These are phyloP conservation scores for Rhizopus arrhizus DNA, from an alignment of 371 early-diverging fungal genomes.

Conservation along the genomic window DNA sequence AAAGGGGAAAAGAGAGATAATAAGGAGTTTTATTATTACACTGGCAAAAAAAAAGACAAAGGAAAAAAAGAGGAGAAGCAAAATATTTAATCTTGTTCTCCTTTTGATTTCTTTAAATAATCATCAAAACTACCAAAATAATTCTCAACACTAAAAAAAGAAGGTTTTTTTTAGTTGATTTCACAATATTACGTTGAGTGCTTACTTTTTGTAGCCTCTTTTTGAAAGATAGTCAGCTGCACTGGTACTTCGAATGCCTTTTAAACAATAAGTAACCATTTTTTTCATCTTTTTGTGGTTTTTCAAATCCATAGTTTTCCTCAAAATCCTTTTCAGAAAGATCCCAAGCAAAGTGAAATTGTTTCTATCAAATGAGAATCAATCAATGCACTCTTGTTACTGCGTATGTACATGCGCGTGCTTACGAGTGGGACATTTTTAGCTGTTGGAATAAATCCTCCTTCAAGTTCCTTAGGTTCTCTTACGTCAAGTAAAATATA, in stretches of 20 bases:
- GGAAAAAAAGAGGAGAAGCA: neutral
- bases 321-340: constrained; percentile 50
- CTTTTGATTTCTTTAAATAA: constrained; percentile 40
- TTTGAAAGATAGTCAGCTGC: constrained; percentile 55
- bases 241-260: constrained; percentile 61
- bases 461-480: constrained; percentile 55
- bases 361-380: constrained; percentile 34
- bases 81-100: constrained; percentile 11
- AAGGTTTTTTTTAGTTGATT: no score
- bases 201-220: constrained; percentile 48
- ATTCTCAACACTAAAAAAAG: constrained; percentile 46
- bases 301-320: constrained; percentile 56
- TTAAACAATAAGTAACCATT: constrained; percentile 64
- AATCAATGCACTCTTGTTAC: neutral
- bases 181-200: neutral
- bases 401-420: no score
- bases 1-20: constrained; percentile 13
- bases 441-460: constrained; percentile 62
- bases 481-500: constrained; percentile 62
- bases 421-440: constrained; percentile 63
- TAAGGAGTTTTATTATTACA: constrained; percentile 14
- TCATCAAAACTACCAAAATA: constrained; percentile 68
- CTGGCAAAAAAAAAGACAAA: constrained; percentile 13
- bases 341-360: constrained; percentile 54
- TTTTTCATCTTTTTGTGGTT: constrained; percentile 42